A percentile compares a stretch with the other conserved stretches of the same genome.
phyloP scores from a whole-genome alignment of 441 rosid genomes.

The Pelargonium fulgidum region DNA sequence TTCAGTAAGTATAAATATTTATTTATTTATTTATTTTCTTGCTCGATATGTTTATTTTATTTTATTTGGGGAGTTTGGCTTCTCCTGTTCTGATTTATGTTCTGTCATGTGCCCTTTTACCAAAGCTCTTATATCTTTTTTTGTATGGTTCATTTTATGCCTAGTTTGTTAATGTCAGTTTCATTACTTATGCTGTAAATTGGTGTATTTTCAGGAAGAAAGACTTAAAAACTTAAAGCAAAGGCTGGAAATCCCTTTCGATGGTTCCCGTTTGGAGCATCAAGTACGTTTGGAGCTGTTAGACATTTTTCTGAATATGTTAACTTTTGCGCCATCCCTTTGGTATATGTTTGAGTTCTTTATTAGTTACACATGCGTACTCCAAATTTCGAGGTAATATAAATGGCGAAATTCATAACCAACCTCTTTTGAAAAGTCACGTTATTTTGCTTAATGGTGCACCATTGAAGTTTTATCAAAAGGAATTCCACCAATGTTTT shows the following conservation, averaged over 20 bases:
- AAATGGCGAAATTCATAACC: background rate
- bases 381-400: background rate
- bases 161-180: background rate
- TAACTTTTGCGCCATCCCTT: background rate
- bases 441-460: too few species aligned
- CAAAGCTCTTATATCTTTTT: too few species aligned
- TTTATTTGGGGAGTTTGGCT: background rate
- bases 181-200: background rate
- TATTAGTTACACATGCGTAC: background rate
- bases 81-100: background rate
- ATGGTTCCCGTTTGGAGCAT: background rate
- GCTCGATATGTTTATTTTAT: background rate
- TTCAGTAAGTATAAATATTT: too few species aligned
- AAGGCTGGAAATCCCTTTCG: conserved; percentile 3
- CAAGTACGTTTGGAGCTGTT: background rate
- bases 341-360: background rate
- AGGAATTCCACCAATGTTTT: background rate
- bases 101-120: too few species aligned
- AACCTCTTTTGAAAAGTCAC: background rate
- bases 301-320: background rate
- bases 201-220: conserved; percentile 4
- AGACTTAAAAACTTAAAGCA: background rate
- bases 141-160: too few species aligned
- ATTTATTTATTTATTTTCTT: background rate
- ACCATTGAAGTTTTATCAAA: background rate